Conservation (phyloP, 305 asterid genomes). For the Caryopteris hybrid region DNA sequence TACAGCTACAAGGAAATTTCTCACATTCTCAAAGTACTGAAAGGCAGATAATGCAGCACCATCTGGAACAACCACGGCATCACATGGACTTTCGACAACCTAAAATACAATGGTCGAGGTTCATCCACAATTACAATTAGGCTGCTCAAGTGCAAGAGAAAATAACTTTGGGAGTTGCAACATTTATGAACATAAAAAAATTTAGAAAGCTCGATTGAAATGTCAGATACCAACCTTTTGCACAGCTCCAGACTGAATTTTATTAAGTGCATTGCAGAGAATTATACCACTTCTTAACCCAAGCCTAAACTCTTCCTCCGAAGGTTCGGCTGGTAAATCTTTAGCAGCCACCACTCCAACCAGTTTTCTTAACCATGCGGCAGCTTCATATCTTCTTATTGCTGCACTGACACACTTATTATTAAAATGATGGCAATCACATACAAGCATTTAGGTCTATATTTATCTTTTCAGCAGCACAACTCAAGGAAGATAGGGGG, state of each 20-base stretch:
- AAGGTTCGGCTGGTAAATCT: slow-evolving; percentile 92
- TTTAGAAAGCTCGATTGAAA: neutral
- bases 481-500: no score
- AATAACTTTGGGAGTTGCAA: neutral
- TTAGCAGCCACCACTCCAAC: slow-evolving; percentile 87
- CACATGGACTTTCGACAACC: slow-evolving; percentile 91
- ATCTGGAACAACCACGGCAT: slow-evolving; percentile 60
- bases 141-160: neutral
- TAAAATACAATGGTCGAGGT: slow-evolving; percentile 28
- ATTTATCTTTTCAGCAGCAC: neutral
- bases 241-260: slow-evolving; percentile 83
- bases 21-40: slow-evolving; percentile 90
- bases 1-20: slow-evolving; percentile 86
- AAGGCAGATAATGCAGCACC: slow-evolving; percentile 95
- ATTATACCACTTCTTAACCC: slow-evolving; percentile 89
- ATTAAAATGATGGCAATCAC: neutral
- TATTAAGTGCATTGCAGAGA: slow-evolving; percentile 82
- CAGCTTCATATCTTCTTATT: slow-evolving; percentile 82
- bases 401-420: slow-evolving; percentile 38
- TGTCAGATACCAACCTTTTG: slow-evolving; percentile 50
- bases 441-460: neutral
- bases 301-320: slow-evolving; percentile 83
- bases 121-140: slow-evolving; percentile 14
- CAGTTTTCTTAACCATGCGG: slow-evolving; percentile 74
- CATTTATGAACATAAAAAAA: neutral